Base-by-base conservation (phyloP, 768 basidiomycete species). In the Boletus sp. region DNA sequence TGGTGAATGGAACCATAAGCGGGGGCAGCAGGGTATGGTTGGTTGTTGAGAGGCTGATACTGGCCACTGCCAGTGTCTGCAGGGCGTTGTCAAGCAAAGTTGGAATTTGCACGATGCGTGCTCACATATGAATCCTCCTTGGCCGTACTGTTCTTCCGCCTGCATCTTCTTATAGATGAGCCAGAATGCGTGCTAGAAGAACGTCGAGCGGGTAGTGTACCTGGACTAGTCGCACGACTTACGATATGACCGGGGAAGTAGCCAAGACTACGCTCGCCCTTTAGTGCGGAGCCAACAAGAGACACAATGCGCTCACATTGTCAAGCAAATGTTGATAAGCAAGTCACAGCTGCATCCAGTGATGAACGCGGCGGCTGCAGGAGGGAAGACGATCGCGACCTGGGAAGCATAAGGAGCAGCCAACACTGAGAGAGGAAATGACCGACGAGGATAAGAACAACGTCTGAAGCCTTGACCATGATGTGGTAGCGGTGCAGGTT, bases 101-200 rank as follows among this genome's bases (percentile, higher is more conserved):
- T 4, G 10, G 48, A 7, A 32, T 35, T 4, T 3, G 14, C 6
- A n/a, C 1, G n/a, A 11, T n/a, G 37, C 41, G 29, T 9, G 79
- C 90, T 65, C 64, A 91, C 90, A 93, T 48, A 77, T 70, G 75
- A 83, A 93, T 32, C 87, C 87, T 19, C 88, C 90, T 6, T 66
- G 72, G 13, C 92, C 92, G 64, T 90, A 95, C 39, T 77, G 79
- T 63, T 91, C 90, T 63, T 91, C 88, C 0, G 91, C 93, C 62
- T 89, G 79, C 80, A 92, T 92, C 80, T 87, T 88, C 80, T 80
- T 87, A 75, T 93, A 93, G 53, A 93, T 92, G 49, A 95, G 78
- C 88, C 88, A 93, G 74, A 93, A 92, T 2, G 90, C 88, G 65
- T 93, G 90, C 81, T 82, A 49, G 6, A 34, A 41, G 38, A 30